Base-by-base conservation (phyloP, 2,329 filamentous ascomycete species). In the Penicillium janthinellum region DNA sequence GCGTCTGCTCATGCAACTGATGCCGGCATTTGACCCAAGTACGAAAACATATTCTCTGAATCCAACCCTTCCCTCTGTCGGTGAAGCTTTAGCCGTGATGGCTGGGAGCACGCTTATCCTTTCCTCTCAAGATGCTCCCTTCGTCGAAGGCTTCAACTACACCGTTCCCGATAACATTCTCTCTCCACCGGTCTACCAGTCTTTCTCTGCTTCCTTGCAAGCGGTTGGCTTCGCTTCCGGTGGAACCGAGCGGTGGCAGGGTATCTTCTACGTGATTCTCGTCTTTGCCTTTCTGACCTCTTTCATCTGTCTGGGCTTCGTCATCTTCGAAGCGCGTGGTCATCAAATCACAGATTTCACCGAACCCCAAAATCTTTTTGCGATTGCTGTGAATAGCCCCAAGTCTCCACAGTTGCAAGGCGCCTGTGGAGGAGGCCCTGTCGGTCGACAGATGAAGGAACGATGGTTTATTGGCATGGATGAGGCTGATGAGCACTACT, bases 301-400 rank as follows among this genome's bases (percentile, higher is more conserved):
- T 70, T 60, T 88, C 28, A 77, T 88, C 41, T 90, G 88, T 58
- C 77, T 91, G 0, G 68, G 78, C 2, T 92, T 91, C 74, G 81
- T 89, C 63, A 72, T 88, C 53, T 70, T 84, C 49, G 79, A 85
- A 55, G 69, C 83, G 63, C 71, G 78, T 5, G 78, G 78, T 0
- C 84, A 85, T 0, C 82, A 91, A 22, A 85, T 94, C 7, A 92
- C 89, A 0, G 91, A 94, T 76, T 92, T 90, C 70, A 90, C 87
- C 0, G 90, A 94, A 68, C 89, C 90, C 0, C 86, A 88, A 56
- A 92, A 92, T 70, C 77, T 92, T 2, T 92, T 93, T 67, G 81
- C 86, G 0, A 75, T 92, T 0, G 88, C 89, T 1, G 80, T 93
- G 54, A 92, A 92, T 69, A 84, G 80, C 28, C 85, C 85, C 0